A percentile compares a stretch with the other conserved stretches of the same genome.
These are phyloP conservation scores for Aegle marmelos DNA, from an alignment of 345 rosid genomes.

Conservation along the genomic window DNA sequence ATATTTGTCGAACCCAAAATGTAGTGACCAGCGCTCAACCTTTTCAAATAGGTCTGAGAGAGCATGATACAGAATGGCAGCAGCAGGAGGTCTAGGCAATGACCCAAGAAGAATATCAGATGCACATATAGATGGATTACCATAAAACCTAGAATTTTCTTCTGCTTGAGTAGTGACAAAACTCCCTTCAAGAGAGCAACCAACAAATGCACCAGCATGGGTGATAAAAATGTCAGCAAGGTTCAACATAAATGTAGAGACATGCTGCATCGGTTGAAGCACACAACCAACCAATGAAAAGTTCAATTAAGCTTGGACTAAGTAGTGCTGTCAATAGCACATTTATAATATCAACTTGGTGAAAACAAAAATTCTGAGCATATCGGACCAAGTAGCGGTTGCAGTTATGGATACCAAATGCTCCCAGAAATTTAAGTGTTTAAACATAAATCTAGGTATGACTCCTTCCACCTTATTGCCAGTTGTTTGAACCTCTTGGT, in stretches of 20 bases:
- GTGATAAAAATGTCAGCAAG: background rate
- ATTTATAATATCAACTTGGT: background rate
- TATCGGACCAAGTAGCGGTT: background rate
- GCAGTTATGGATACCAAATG: background rate
- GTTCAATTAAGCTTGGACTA: background rate
- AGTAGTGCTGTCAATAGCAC: background rate
- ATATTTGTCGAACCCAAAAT: background rate
- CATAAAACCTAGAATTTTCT: slow-evolving; percentile 25
- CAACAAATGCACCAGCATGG: slow-evolving; percentile 29
- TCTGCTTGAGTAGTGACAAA: slow-evolving; percentile 3
- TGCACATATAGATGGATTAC: slow-evolving; percentile 13
- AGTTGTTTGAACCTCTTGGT: background rate
- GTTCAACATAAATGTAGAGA: too few relatives aligned
- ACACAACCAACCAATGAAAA: background rate
- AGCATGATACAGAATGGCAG: slow-evolving; percentile 22
- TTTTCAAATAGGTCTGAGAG: slow-evolving; percentile 19
- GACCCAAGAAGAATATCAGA: slow-evolving; percentile 27
- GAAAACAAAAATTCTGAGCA: background rate
- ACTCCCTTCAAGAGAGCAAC: slow-evolving; percentile 26
- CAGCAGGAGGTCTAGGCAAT: slow-evolving; percentile 23
- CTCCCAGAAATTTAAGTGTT: background rate
- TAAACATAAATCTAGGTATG: background rate
- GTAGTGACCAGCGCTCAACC: slow-evolving; percentile 10
- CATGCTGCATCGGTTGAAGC: background rate
- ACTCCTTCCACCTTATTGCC: background rate